A percentile compares a stretch with the other conserved stretches of the same genome.
Evolutionary conservation across 1,284 basidiomycete genomes (phyloP).

Genomic region (Pseudozyma sp.): DNA sequence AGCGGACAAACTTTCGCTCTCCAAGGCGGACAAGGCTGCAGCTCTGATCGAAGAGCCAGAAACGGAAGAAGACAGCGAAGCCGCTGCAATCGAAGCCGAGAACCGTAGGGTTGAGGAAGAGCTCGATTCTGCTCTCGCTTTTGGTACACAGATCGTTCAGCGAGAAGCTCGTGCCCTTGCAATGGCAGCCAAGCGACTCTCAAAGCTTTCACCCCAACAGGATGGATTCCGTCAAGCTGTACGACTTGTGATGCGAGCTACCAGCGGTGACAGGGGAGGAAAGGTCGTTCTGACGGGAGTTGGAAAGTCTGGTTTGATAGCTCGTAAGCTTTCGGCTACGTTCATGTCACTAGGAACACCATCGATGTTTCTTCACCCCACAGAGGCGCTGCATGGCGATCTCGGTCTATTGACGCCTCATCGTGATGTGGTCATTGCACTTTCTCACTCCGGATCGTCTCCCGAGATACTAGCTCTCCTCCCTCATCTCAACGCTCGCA

Average conservation of each 20-base stretch:
- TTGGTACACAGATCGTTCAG: constrained; percentile 44
- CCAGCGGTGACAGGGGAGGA: constrained; percentile 57
- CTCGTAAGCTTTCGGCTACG: constrained; percentile 61
- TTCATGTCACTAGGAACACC: constrained; percentile 67
- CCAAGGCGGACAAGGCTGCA: not conserved
- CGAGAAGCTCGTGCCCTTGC: constrained; percentile 48
- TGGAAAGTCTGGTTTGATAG: constrained; percentile 69
- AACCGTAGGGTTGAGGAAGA: constrained; percentile 36
- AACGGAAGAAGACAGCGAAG: constrained; percentile 29
- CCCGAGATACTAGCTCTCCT: constrained; percentile 68
- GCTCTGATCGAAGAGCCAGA: constrained; percentile 16
- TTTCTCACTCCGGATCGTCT: constrained; percentile 70
- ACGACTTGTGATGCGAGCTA: constrained; percentile 47
- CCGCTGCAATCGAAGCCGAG: constrained; percentile 37
- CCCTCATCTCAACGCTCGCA: constrained; percentile 64
- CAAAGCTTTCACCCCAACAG: constrained; percentile 33
- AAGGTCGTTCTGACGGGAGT: constrained; percentile 70
- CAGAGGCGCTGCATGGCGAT: constrained; percentile 70
- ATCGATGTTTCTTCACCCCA: constrained; percentile 69
- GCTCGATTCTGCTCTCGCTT: constrained; percentile 41
- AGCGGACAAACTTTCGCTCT: constrained; percentile 29
- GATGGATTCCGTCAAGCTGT: constrained; percentile 52
- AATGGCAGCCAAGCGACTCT: constrained; percentile 44
- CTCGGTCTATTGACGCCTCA: constrained; percentile 68
- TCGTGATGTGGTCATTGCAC: constrained; percentile 67